These are phyloP conservation scores for Globisporangium viniferum DNA, from an alignment of 352 stramenopile species.

Conservation along the genomic window DNA sequence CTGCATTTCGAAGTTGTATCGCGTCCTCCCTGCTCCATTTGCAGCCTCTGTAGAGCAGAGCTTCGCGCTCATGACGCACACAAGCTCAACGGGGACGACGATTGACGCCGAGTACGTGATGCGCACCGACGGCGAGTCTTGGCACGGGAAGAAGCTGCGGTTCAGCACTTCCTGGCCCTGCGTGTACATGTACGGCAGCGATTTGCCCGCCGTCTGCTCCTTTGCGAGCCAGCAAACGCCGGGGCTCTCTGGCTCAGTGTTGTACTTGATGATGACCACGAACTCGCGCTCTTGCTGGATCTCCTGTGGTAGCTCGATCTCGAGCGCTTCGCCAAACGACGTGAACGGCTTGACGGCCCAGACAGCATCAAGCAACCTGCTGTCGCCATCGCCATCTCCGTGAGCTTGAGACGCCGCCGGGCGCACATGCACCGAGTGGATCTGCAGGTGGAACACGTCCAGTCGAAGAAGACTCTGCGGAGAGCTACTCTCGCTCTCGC, in stretches of 20 bases:
- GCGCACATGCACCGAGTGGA: constrained; percentile 33
- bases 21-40: constrained; percentile 15
- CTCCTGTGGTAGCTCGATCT: constrained; percentile 34
- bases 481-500: neutral
- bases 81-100: constrained; percentile 89
- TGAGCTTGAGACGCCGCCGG: neutral
- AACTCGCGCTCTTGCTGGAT: constrained; percentile 24
- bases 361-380: constrained; percentile 1
- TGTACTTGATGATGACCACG: constrained; percentile 54
- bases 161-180: constrained; percentile 86
- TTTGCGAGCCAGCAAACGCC: constrained; percentile 82
- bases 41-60: constrained; percentile 24
- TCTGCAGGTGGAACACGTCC: constrained; percentile 60
- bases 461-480: constrained; percentile 35
- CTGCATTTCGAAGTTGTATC: constrained; percentile 75
- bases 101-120: constrained; percentile 94
- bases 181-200: constrained; percentile 79
- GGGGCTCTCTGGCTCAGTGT: constrained; percentile 56
- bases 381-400: constrained; percentile 2
- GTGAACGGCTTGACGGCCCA: constrained; percentile 65
- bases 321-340: constrained; percentile 53
- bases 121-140: constrained; percentile 95
- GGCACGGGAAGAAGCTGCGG: constrained; percentile 80
- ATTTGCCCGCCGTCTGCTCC: constrained; percentile 80
- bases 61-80: constrained; percentile 86